These are phyloP conservation scores for Aspergillus sclerotialis DNA, from an alignment of 2,329 filamentous ascomycete species.

Conservation along the genomic window DNA sequence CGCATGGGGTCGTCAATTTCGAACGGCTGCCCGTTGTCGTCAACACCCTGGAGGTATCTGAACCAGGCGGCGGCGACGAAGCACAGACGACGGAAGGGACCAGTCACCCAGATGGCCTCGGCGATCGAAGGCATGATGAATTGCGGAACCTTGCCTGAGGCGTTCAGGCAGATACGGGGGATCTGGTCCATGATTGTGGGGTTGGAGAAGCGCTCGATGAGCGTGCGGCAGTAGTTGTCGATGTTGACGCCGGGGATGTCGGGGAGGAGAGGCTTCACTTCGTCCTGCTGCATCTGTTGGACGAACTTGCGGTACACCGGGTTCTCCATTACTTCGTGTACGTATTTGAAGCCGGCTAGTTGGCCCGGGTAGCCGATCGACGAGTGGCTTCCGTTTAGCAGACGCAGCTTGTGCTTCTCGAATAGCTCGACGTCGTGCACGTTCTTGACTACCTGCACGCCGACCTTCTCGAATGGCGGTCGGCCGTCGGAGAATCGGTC, in stretches of 20 bases:
- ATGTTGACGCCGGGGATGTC: conserved; percentile 46
- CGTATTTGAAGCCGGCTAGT: conserved; percentile 48
- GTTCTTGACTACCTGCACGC: conserved; percentile 46
- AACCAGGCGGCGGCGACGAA: conserved; percentile 48
- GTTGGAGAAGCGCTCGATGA: conserved; percentile 51
- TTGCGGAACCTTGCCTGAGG: conserved; percentile 48
- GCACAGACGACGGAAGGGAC: conserved; percentile 41
- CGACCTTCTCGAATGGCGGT: conserved; percentile 47
- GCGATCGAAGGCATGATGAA: conserved; percentile 35
- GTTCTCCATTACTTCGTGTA: conserved; percentile 49
- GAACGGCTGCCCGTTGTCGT: conserved; percentile 40
- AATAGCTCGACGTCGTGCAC: conserved; percentile 49
- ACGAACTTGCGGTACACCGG: conserved; percentile 42
- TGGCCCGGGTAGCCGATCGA: conserved; percentile 47
- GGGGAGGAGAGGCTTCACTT: conserved; percentile 48
- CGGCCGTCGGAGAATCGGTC: conserved; percentile 47
- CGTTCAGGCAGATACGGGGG: conserved; percentile 46
- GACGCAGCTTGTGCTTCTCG: conserved; percentile 51
- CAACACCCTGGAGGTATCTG: conserved; percentile 45
- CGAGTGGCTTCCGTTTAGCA: conserved; percentile 49
- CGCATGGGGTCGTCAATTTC: conserved; percentile 44
- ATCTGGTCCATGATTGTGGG: conserved; percentile 51
- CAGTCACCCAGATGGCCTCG: conserved; percentile 38
- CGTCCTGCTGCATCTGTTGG: conserved; percentile 50
- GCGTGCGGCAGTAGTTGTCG: conserved; percentile 47